Base-by-base conservation (phyloP, 768 basidiomycete genomes). In the Mycena maculata region DNA sequence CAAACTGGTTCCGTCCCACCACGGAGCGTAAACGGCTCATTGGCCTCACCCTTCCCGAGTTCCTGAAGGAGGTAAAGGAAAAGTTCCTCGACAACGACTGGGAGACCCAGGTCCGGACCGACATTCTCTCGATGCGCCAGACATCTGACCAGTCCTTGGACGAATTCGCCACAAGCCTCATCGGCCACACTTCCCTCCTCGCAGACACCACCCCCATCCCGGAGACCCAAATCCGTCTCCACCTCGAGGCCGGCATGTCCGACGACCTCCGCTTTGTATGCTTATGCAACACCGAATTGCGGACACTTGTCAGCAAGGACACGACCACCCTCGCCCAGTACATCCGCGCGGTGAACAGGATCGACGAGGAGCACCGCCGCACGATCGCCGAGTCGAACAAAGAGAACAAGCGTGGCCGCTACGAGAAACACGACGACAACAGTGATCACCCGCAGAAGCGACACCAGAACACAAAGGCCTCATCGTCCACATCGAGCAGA, bases 1-100 rank as follows among this genome's bases (percentile, higher is more conserved):
- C 38, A 4, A 36, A 55, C 23, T 38, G 31, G 53, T 10, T 55
- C 53, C 53, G 53, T 22, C 53, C 53, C 25, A 20, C 53, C 16
- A 20, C 18, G 7, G 23, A 7, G 2, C 36, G 53, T 36, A 25
- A 7, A n/a, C n/a, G 23, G 8, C 38, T 38, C 31, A 15, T 39
- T 22, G 38, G 4, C 11, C 18, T 55, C 20, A 22, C 53, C 8
- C 25, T 55, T 23, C 4, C 53, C 15, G 53, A n/a, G 3, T 55
- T 55, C 53, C 38, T 55, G 53, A 31, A 7, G 9, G 53, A 20
- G 13, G 23, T 55, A 18, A 22, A 25, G 13, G 36, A 36, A 15
- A 55, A 36, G 22, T 23, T 55, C 36, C 53, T 55, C 12, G 53
- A 55, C 11, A 36, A 55, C 53, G 53, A 55, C 38, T 55, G 53